phyloP scores from a whole-genome alignment of 2,329 filamentous ascomycete species.

The Mollisia scopiformis region DNA sequence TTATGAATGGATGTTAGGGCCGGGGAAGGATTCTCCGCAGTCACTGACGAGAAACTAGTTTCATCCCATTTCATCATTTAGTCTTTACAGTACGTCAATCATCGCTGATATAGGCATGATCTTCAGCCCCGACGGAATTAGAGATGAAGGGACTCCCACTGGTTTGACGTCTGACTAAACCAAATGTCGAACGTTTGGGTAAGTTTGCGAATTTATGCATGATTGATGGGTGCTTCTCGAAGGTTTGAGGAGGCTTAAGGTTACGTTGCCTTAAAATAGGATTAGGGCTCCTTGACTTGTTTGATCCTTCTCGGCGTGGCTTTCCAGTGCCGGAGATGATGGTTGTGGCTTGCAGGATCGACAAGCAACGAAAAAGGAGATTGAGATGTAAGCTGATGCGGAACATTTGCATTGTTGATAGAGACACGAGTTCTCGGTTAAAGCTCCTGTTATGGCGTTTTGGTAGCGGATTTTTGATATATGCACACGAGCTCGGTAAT shows the following conservation, averaged over 20 bases:
- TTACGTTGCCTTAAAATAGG: background rate
- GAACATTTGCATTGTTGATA: too few relatives aligned
- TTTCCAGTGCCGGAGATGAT: background rate
- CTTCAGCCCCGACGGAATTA: background rate
- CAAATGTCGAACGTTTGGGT: background rate
- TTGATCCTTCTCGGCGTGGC: slow-evolving; percentile 1
- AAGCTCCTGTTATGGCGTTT: too few relatives aligned
- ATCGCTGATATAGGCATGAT: background rate
- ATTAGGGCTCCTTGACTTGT: background rate
- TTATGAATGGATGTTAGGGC: background rate
- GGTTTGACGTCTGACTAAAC: background rate
- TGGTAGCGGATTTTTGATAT: too few relatives aligned
- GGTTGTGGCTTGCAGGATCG: background rate
- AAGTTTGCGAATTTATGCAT: background rate
- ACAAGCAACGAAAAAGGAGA: background rate
- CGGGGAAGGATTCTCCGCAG: background rate
- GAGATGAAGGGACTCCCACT: too few relatives aligned
- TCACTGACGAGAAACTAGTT: background rate
- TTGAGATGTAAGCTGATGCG: too few relatives aligned
- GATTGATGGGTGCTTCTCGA: background rate
- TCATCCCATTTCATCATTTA: background rate
- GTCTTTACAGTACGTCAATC: background rate
- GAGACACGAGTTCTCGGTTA: too few relatives aligned
- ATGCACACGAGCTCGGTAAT: too few relatives aligned
- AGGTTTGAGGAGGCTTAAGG: too few relatives aligned